Evolutionary conservation across 768 basidiomycete genomes (phyloP).

Genomic region (Butyriboletus loyo): DNA sequence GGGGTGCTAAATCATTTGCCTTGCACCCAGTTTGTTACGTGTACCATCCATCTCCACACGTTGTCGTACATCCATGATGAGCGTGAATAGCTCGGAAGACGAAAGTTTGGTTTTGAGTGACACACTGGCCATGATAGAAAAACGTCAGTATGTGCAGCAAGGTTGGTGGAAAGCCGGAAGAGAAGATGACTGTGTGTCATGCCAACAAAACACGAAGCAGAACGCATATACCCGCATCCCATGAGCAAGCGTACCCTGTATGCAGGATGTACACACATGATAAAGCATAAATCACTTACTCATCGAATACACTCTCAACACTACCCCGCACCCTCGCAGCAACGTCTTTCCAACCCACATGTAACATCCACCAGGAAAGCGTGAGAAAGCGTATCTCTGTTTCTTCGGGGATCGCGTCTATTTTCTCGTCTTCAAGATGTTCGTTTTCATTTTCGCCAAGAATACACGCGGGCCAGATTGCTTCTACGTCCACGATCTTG

Average conservation of each 20-base stretch:
- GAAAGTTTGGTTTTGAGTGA: slow-evolving; percentile 78
- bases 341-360: slow-evolving; percentile 89
- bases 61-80: slow-evolving; percentile 71
- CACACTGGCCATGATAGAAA: slow-evolving; percentile 47
- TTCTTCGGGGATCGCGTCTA: slow-evolving; percentile 52
- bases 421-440: slow-evolving; percentile 26
- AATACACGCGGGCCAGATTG: slow-evolving; percentile 22
- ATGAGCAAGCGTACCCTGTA: not conserved
- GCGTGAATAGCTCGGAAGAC: slow-evolving; percentile 60
- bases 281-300: slow-evolving; percentile 46
- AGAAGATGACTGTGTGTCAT: not conserved
- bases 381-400: slow-evolving; percentile 80
- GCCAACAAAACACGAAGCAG: not conserved
- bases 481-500: slow-evolving; percentile 25
- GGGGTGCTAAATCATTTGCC: slow-evolving; percentile 1
- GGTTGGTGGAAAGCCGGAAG: not conserved
- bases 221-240: not conserved
- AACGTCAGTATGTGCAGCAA: slow-evolving; percentile 8
- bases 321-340: slow-evolving; percentile 67
- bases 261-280: not conserved
- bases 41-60: slow-evolving; percentile 72
- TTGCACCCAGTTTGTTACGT: slow-evolving; percentile 12
- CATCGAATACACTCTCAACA: slow-evolving; percentile 81
- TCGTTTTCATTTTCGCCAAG: slow-evolving; percentile 26
- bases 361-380: slow-evolving; percentile 89